Conservation (phyloP, 2,329 filamentous ascomycete species). For the Celoporthe dispersa region DNA sequence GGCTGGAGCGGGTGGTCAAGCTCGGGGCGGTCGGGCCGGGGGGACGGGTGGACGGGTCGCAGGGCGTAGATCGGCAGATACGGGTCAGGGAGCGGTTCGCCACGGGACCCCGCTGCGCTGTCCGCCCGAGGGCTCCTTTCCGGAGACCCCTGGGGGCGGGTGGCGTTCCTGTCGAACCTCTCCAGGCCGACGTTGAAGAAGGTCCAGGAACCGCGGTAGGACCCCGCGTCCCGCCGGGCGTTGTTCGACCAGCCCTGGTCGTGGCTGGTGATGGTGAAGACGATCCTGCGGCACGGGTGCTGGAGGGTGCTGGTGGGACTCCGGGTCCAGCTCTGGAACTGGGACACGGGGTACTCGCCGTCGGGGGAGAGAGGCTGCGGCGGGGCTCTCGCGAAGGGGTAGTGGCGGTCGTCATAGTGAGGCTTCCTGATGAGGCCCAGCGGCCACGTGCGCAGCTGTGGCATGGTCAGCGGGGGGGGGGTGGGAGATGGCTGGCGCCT, state of each 20-base stretch:
- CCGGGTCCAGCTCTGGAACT: slow-evolving; percentile 43
- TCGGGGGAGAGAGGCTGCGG: slow-evolving; percentile 34
- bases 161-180: slow-evolving; percentile 47
- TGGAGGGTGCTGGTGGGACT: slow-evolving; percentile 47
- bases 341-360: slow-evolving; percentile 35
- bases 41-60: slow-evolving; percentile 22
- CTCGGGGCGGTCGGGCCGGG: slow-evolving; percentile 30
- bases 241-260: slow-evolving; percentile 60
- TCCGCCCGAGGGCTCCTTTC: slow-evolving; percentile 9
- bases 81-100: slow-evolving; percentile 12
- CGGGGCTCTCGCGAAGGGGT: slow-evolving; percentile 24
- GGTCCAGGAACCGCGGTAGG: slow-evolving; percentile 56
- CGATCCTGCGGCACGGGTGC: slow-evolving; percentile 62
- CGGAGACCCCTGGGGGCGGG: slow-evolving; percentile 2
- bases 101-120: neutral
- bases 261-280: slow-evolving; percentile 60
- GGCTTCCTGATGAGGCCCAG: slow-evolving; percentile 44
- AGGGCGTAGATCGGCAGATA: slow-evolving; percentile 36
- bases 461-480: slow-evolving; percentile 20
- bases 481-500: too few species aligned
- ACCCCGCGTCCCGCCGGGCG: slow-evolving; percentile 36
- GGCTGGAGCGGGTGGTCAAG: slow-evolving; percentile 46
- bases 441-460: slow-evolving; percentile 46
- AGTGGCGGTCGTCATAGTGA: slow-evolving; percentile 32
- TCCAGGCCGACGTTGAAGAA: slow-evolving; percentile 70